Base-by-base conservation (phyloP, 1,284 basidiomycete genomes). In the Puccinia sorghi region DNA sequence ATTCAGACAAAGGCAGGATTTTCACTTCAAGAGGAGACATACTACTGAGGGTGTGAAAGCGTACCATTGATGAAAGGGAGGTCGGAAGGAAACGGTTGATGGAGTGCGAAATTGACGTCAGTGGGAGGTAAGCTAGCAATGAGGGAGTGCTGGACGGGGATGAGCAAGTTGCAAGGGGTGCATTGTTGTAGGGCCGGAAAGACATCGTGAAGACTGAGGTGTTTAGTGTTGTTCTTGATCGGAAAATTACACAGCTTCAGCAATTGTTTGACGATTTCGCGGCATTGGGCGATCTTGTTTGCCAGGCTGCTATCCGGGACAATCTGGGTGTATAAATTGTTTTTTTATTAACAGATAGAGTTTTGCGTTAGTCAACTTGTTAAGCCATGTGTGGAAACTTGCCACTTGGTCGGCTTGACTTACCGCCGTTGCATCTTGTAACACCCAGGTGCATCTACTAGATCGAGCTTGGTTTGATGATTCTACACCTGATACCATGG, bases 141-240 rank as follows among this genome's bases (percentile, higher is more conserved):
- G 80, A 99, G 87, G 0, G 93, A 95, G 83, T 93, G 92, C 86
- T 98, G 97, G 25, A 98, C 86, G 0, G 97, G 97, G 61, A 99
- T 90, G 75, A 97, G 90, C 82, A 97, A 86, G 3, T 87, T 86
- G 12, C 90, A 92, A 15, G 87, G 89, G 17, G 89, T 88, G 15
- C 91, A 86, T 20, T 83, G 83, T 59, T 87, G 86, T 41, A 96
- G 86, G 48, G 85, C 86, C 7, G 90, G 88, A 82, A 93, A 93
- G 72, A 90, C 86, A 80, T 88, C 89, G 70, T 84, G 85, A 88
- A 93, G 89, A 81, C 86, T 89, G 59, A 92, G 84, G 3, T 75
- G 59, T 39, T 66, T 84, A 84, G 72, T 84, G 86, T 82, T 85
- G 87, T 89, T 88, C 12, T 87, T 85, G 63, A 90, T 86, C 11